Conservation (phyloP, 176 grass and related monocot genomes). For the Raddia guianensis region DNA sequence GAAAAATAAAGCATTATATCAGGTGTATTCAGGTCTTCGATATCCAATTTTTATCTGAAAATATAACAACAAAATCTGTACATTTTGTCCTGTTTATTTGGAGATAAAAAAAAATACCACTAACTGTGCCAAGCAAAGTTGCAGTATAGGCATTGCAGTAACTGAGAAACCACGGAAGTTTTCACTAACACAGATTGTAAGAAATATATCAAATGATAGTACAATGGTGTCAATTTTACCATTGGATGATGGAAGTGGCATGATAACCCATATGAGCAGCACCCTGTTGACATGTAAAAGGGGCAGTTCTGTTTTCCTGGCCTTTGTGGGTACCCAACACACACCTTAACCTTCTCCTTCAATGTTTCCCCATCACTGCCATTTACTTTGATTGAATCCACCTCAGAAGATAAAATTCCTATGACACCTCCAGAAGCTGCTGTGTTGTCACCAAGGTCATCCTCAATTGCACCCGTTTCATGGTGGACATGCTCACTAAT, state of each 20-base stretch:
- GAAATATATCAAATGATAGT: constrained; percentile 13
- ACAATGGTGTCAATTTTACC: constrained; percentile 24
- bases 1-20: constrained; percentile 16
- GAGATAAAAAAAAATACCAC: background rate
- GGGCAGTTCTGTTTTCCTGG: constrained; percentile 52
- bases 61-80: constrained; percentile 11
- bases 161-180: background rate
- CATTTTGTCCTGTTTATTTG: background rate
- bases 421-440: background rate
- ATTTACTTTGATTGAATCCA: constrained; percentile 1
- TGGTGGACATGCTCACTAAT: background rate
- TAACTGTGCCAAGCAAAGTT: constrained; percentile 2
- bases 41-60: constrained; percentile 12
- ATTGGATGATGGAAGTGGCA: constrained; percentile 59
- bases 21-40: background rate
- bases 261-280: constrained; percentile 42
- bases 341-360: constrained; percentile 41
- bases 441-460: background rate
- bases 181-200: background rate
- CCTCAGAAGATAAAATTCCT: constrained; percentile 11
- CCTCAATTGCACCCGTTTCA: constrained; percentile 7
- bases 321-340: constrained; percentile 51
- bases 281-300: constrained; percentile 53
- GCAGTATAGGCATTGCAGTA: background rate
- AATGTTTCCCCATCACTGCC: background rate